phyloP scores from a whole-genome alignment of 2,329 filamentous ascomycete genomes.

The Didymella keratinophila region DNA sequence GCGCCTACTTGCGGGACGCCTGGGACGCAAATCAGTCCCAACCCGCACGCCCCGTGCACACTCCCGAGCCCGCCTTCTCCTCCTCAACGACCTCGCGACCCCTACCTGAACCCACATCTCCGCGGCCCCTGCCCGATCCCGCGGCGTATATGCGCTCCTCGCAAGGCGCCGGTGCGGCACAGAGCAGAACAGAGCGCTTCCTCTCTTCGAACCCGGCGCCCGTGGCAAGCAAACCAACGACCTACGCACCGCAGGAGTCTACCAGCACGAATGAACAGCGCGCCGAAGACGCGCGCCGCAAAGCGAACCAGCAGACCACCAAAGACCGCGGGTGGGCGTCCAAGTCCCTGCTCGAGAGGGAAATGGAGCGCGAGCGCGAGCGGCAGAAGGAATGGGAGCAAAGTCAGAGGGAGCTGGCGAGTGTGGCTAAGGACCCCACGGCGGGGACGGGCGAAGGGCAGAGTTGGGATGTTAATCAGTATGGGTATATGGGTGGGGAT shows the following conservation, averaged over 20 bases:
- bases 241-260: slow-evolving; percentile 59
- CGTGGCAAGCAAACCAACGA: slow-evolving; percentile 51
- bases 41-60: slow-evolving; percentile 42
- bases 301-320: slow-evolving; percentile 66
- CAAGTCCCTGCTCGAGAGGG: slow-evolving; percentile 76
- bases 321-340: slow-evolving; percentile 70
- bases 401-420: slow-evolving; percentile 70
- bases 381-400: slow-evolving; percentile 83
- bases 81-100: slow-evolving; percentile 34
- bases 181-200: slow-evolving; percentile 65
- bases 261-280: slow-evolving; percentile 68
- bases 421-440: slow-evolving; percentile 61
- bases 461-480: slow-evolving; percentile 79
- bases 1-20: slow-evolving; percentile 68
- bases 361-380: slow-evolving; percentile 82
- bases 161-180: slow-evolving; percentile 3
- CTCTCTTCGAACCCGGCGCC: slow-evolving; percentile 65
- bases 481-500: slow-evolving; percentile 79
- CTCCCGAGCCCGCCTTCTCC: slow-evolving; percentile 30
- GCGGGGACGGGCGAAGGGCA: slow-evolving; percentile 73
- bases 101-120: slow-evolving; percentile 43
- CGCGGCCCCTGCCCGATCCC: slow-evolving; percentile 46
- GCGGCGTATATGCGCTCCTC: slow-evolving; percentile 37
- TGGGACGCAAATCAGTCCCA: slow-evolving; percentile 56
- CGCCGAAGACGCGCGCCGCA: slow-evolving; percentile 67